Evolutionary conservation across 2,329 filamentous ascomycete species (phyloP), one percentile per base, ranked within the genome.

Genomic region (Paracamarosporium sp.): DNA sequence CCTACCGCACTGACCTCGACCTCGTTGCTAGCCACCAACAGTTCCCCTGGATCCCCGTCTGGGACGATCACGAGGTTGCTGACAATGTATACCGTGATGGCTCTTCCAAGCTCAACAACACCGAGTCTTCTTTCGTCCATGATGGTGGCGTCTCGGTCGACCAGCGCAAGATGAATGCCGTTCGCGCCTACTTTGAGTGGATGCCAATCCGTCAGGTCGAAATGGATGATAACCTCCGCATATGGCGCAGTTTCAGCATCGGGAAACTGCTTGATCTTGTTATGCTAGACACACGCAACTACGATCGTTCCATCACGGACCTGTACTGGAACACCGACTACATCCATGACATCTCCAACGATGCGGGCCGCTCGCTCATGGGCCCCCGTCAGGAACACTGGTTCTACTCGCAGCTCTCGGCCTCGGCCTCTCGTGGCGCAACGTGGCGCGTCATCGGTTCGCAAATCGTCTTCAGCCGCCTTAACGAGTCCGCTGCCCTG

Each of bases 371-470:
- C 4, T 85, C 84, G 0, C 77, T 93, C 63, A 92, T 93, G 89
- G 90, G 90, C 2, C 80, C 83, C 1, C 83, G 84, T 11, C 90
- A 93, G 70, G 90, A 93, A 73, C 85, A 86, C 64, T 93, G 90
- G 90, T 76, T 77, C 61, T 76, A 76, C 64, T 66, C 67, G 44
- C 77, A 81, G 40, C 78, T 91, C 7, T 81, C 80, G 5, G 72
- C 82, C 47, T 89, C 87, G 0, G 80, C 84, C n/a, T 67, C 84
- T 15, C 84, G 89, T n/a, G 87, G 86, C 24, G 87, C 89, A 0
- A 82, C 84, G 0, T 93, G 90, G 90, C 82, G 90, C 38, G 72
- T 93, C 17, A 83, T 93, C 41, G 90, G 90, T 9, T 89, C 87
- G 25, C 90, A 92, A 71, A 86, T 89, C 40, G 78, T 91, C 47